Evolutionary conservation across 2,329 filamentous ascomycete genomes (phyloP).

Genomic region (Corynespora cassiicola): DNA sequence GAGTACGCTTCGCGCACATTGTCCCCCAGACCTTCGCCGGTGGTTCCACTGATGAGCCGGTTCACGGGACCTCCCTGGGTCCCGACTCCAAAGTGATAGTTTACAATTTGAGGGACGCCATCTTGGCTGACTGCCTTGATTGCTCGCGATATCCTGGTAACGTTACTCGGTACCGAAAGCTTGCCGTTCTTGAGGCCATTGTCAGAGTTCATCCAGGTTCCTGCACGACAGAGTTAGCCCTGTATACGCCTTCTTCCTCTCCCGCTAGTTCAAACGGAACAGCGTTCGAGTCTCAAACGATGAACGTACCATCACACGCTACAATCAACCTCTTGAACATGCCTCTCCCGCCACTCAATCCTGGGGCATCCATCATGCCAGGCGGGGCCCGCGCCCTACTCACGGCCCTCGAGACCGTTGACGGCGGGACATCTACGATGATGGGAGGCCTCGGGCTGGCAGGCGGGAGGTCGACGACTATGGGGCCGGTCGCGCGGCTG

Average conservation of each 20-base stretch:
- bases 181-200: slow-evolving; percentile 53
- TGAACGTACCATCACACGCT: slow-evolving; percentile 43
- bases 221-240: slow-evolving; percentile 15
- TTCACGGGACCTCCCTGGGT: slow-evolving; percentile 51
- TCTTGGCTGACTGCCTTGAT: slow-evolving; percentile 56
- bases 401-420: slow-evolving; percentile 26
- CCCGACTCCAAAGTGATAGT: slow-evolving; percentile 59
- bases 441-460: slow-evolving; percentile 34
- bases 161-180: slow-evolving; percentile 55
- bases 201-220: slow-evolving; percentile 59
- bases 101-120: slow-evolving; percentile 58
- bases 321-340: slow-evolving; percentile 50
- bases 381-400: slow-evolving; percentile 30
- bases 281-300: no score
- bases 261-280: no score
- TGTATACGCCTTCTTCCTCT: slow-evolving; percentile 4
- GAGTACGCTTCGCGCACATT: slow-evolving; percentile 57
- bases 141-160: slow-evolving; percentile 57
- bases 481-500: slow-evolving; percentile 30
- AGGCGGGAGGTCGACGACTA: slow-evolving; percentile 30
- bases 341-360: slow-evolving; percentile 42
- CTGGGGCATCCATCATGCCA: slow-evolving; percentile 32
- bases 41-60: slow-evolving; percentile 48
- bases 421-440: slow-evolving; percentile 26
- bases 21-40: slow-evolving; percentile 54